Evolutionary conservation across 495 filamentous ascomycete genomes (phyloP).

Genomic region (Bombardia bombarda): DNA sequence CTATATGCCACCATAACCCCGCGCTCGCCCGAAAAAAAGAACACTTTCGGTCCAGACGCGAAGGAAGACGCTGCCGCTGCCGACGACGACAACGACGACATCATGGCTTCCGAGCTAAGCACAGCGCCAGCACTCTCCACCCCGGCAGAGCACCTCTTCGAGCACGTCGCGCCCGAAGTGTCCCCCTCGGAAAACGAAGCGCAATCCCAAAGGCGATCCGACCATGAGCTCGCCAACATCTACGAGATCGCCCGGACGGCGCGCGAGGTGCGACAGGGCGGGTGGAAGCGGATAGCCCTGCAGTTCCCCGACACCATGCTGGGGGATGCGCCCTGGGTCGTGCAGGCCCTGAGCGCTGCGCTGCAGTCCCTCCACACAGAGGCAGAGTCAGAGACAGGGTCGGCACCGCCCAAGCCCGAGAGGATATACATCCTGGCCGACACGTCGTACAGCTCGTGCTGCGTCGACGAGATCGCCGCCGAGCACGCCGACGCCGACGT

Average conservation of each 20-base stretch:
- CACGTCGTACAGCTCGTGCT: conserved; percentile 94
- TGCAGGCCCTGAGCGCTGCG: conserved; percentile 55
- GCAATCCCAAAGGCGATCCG: conserved; percentile 37
- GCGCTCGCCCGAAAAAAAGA: conserved; percentile 6
- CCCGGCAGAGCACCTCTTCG: conserved; percentile 72
- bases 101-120: conserved; percentile 29
- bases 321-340: conserved; percentile 74
- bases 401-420: conserved; percentile 7
- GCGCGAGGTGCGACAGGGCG: conserved; percentile 58
- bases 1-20: conserved; percentile 7
- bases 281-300: conserved; percentile 72
- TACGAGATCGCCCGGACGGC: conserved; percentile 87
- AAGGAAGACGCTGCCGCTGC: background rate
- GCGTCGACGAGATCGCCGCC: conserved; percentile 93
- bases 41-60: background rate
- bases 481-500: conserved; percentile 88
- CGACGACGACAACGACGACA: background rate
- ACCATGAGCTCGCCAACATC: conserved; percentile 64
- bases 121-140: conserved; percentile 78
- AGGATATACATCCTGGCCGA: conserved; percentile 85
- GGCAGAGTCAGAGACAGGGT: conserved; percentile 2
- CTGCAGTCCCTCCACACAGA: conserved; percentile 24
- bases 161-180: conserved; percentile 39
- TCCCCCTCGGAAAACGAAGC: conserved; percentile 26
- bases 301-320: conserved; percentile 95